Percentiles rank a stretch among this genome's conserved stretches.
Evolutionary conservation across 331 rosid species (phyloP).

Genomic region (Prunus yedoensis): DNA sequence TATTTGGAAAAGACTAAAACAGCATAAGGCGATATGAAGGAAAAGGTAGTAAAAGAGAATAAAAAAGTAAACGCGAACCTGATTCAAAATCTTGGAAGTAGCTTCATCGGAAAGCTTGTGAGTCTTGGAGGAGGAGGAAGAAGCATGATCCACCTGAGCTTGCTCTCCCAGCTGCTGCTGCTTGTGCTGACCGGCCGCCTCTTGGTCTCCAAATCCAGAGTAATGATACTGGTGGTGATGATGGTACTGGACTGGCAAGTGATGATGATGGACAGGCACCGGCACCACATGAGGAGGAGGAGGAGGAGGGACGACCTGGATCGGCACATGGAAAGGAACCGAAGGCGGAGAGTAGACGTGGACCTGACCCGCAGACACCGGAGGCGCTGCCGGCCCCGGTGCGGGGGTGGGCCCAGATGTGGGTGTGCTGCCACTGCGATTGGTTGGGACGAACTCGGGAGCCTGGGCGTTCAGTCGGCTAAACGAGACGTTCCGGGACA

Average conservation of each 20-base stretch:
- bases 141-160: constrained; percentile 46
- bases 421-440: constrained; percentile 42
- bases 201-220: constrained; percentile 40
- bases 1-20: neutral
- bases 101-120: constrained; percentile 77
- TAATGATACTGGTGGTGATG: constrained; percentile 50
- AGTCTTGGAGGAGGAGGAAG: constrained; percentile 30
- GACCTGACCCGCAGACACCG: constrained; percentile 22
- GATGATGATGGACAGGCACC: constrained; percentile 30
- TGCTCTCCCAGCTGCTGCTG: constrained; percentile 19
- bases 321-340: constrained; percentile 48
- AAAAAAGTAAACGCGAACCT: constrained; percentile 33
- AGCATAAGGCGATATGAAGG: neutral
- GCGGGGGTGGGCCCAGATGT: constrained; percentile 43
- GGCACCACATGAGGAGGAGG: constrained; percentile 50
- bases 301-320: constrained; percentile 23
- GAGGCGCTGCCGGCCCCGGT: constrained; percentile 39
- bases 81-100: constrained; percentile 73
- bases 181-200: constrained; percentile 34
- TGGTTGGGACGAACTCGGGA: constrained; percentile 68
- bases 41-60: neutral
- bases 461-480: constrained; percentile 95
- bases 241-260: constrained; percentile 47
- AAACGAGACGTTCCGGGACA: constrained; percentile 54
- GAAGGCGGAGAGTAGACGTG: constrained; percentile 44